Evolutionary conservation across 2,329 filamentous ascomycete genomes (phyloP).

Genomic region (Cytospora leucostoma): DNA sequence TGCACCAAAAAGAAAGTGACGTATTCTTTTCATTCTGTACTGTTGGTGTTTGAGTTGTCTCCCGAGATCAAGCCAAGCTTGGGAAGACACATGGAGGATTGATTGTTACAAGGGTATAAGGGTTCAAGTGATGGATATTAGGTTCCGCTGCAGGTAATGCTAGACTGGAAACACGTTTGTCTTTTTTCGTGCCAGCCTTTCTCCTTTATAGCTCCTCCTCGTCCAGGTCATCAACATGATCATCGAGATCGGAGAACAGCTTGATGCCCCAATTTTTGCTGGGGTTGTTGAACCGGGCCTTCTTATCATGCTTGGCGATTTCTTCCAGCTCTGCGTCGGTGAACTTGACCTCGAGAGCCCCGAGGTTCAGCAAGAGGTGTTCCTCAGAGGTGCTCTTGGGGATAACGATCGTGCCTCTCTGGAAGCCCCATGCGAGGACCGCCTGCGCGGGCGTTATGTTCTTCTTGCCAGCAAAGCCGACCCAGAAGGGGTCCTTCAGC

Average conservation of each 20-base stretch:
- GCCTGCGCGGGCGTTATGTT: slow-evolving; percentile 46
- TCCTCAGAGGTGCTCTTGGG: slow-evolving; percentile 50
- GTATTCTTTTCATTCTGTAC: too few species aligned
- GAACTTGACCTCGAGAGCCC: slow-evolving; percentile 50
- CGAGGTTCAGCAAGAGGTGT: slow-evolving; percentile 48
- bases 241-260: slow-evolving; percentile 44
- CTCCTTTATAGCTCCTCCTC: slow-evolving; percentile 19
- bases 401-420: slow-evolving; percentile 50
- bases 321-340: slow-evolving; percentile 41
- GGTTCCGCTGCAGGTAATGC: neutral
- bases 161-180: neutral
- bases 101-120: neutral
- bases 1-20: too few species aligned
- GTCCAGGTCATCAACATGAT: slow-evolving; percentile 34
- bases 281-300: slow-evolving; percentile 42
- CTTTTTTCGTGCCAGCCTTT: neutral
- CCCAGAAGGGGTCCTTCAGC: slow-evolving; percentile 45
- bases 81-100: neutral
- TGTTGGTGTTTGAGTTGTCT: too few species aligned
- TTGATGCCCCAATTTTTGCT: slow-evolving; percentile 42
- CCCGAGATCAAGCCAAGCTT: too few species aligned
- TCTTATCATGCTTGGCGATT: slow-evolving; percentile 34
- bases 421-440: slow-evolving; percentile 50
- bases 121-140: neutral
- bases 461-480: slow-evolving; percentile 42